Base-by-base conservation (phyloP, 2,329 filamentous ascomycete species). In the Claviceps sp. region DNA sequence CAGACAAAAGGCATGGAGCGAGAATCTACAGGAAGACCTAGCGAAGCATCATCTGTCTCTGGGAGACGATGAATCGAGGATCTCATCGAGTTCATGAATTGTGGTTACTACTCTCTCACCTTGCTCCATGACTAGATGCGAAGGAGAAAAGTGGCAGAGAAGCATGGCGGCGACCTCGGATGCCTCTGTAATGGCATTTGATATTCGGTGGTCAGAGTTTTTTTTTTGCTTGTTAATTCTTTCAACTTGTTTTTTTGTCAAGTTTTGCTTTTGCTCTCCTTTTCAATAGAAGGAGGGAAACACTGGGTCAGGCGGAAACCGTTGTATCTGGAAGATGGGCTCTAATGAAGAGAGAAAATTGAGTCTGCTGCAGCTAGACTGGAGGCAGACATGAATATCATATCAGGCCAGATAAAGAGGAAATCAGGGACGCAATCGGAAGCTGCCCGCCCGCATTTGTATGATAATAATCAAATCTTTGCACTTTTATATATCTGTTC, bases 31-130 rank as follows among this genome's bases (percentile, higher is more conserved):
- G 18, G 24, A 16, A 13, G 18, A 24, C 20, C 1, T 14, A 18
- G 34, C 34, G 24, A 18, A 49, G 1, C 13, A 37, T 24, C 24
- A 41, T 44, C 42, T 26, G 37, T 44, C 42, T 30, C 37, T 26
- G 14, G 37, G 41, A 46, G 41, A 37, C 7, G 55, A 55, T 56
- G 55, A 55, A 55, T 61, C 55, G 51, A 57, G 51, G 56, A 60
- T 58, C 57, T 57, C 54, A 56, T 58, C 52, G 55, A 56, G 58
- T 54, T 56, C 52, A 60, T 54, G 55, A 59, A 41, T 8, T 54
- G 38, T 51, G 40, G 30, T 16, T n/a, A n/a, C 30, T 45, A 30
- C 5, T 20, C 20, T 45, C 34, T 50, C 38, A 5, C 30, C 18
- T 48, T 47, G 48, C 30, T 48, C 11, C 30, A 51, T 51, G 42